phyloP scores from a whole-genome alignment of 768 basidiomycete species.

The Kwoniella botswanensis region DNA sequence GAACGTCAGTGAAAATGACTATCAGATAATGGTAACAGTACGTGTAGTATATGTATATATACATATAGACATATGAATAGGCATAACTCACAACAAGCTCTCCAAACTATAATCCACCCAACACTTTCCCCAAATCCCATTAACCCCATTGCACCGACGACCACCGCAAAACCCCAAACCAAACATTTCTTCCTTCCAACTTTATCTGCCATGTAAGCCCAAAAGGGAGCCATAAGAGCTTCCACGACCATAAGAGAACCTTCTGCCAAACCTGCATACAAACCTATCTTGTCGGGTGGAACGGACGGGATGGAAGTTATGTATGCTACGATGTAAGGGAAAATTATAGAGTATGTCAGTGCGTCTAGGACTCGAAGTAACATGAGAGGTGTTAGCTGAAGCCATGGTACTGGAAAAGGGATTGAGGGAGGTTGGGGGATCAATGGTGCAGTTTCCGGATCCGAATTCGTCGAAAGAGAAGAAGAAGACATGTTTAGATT shows the following conservation, averaged over 20 bases:
- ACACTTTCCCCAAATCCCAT: conserved; percentile 38
- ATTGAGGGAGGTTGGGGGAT: background rate
- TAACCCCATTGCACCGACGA: conserved; percentile 18
- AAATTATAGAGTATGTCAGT: conserved; percentile 38
- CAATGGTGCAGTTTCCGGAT: background rate
- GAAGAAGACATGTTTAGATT: background rate
- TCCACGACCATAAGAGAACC: conserved; percentile 44
- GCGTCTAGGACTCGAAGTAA: conserved; percentile 39
- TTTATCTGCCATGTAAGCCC: conserved; percentile 41
- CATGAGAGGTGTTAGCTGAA: conserved; percentile 29
- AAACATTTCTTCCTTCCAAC: conserved; percentile 37
- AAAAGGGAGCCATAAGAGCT: conserved; percentile 33
- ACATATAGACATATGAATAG: too few species aligned
- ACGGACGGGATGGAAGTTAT: conserved; percentile 43
- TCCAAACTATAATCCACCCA: conserved; percentile 44
- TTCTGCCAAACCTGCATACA: conserved; percentile 33
- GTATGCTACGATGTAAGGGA: conserved; percentile 48
- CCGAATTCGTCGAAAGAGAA: background rate
- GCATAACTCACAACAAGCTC: conserved; percentile 38
- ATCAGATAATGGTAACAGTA: too few species aligned
- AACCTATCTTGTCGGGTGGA: conserved; percentile 37
- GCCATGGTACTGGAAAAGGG: conserved; percentile 23
- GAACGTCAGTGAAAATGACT: too few species aligned
- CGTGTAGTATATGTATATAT: too few species aligned
- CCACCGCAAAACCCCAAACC: conserved; percentile 31